Base-by-base conservation (phyloP, 108 stramenopile genomes). In the Cyclostephanos tholiformis region DNA sequence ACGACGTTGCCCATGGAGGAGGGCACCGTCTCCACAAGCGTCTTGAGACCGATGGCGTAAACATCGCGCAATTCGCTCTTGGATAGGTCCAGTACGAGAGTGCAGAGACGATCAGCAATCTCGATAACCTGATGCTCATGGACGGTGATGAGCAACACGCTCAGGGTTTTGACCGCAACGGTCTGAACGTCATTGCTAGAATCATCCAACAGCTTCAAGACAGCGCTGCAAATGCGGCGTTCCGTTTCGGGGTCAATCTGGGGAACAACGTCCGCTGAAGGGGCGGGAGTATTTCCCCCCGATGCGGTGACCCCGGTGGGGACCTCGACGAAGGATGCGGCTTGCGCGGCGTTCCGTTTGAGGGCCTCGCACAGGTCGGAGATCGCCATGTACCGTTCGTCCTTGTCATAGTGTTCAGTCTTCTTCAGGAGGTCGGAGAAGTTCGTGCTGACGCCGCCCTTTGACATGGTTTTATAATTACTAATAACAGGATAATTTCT, bases 371-470 rank as follows among this genome's bases (percentile, higher is more conserved):
- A 97, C 35, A 99, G 84, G 82, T 99, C 99, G 36, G 87, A 93
- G 51, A 95, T 97, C 35, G 99, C 99, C 99, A 99, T 99, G 85
- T 97, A 99, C 16, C 99, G 95, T 75, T 98, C 98, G 72, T 99
- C 98, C 63, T 87, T 81, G 76, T 77, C 67, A 36, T 80, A 84
- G 67, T 94, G 93, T 58, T 94, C 90, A 11, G 90, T 91, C 85
- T 94, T 94, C 85, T 90, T 86, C 67, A 94, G 81, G 35, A 93
- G 82, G 6, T 86, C 86, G 20, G 85, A 75, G 80, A 69, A 80
- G 63, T 69, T 76, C 26, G 13, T 44, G 66, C 56, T 46, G 53
- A 48, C 66, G 49, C 52, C 67, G 50, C 63, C 62, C 44, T 63
- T 39, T 14, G 72, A 65, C 72, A 73, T 73, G 35, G 16, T 65